phyloP scores from a whole-genome alignment of 2,329 filamentous ascomycete species.

The Bipolaris zeicola region DNA sequence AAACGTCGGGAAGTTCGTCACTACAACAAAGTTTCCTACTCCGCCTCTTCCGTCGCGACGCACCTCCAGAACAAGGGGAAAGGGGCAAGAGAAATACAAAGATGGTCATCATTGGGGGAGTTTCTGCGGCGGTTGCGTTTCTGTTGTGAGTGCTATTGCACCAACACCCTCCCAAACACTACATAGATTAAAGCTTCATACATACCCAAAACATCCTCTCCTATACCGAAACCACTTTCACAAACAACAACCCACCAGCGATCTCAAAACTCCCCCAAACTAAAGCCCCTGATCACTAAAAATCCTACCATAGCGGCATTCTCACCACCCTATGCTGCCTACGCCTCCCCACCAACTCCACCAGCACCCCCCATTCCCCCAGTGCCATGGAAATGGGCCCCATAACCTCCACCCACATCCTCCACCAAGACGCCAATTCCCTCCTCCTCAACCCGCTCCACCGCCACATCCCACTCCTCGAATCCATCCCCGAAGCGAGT shows the following conservation, averaged over 20 bases:
- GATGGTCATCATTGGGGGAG: slow-evolving; percentile 2
- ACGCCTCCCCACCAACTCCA: neutral
- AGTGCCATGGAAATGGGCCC: neutral
- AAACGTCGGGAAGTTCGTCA: slow-evolving; percentile 6
- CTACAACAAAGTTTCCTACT: neutral
- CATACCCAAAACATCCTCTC: neutral
- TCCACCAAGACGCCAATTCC: neutral
- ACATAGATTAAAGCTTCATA: neutral
- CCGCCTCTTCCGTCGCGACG: neutral
- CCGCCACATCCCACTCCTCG: neutral
- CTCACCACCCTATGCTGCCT: neutral
- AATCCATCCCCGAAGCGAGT: slow-evolving; percentile 13
- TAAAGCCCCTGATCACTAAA: neutral
- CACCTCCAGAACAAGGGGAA: neutral
- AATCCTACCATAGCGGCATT: neutral
- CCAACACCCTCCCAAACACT: neutral
- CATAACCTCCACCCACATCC: neutral
- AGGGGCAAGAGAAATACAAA: neutral
- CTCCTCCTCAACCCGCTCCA: neutral
- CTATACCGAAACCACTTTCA: neutral
- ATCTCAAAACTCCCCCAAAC: neutral
- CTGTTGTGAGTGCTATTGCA: slow-evolving; percentile 14
- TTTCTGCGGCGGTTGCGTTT: slow-evolving; percentile 4
- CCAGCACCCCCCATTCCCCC: neutral
- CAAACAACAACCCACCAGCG: neutral